Conservation (phyloP, 331 rosid species). For the Arachis monticola region DNA sequence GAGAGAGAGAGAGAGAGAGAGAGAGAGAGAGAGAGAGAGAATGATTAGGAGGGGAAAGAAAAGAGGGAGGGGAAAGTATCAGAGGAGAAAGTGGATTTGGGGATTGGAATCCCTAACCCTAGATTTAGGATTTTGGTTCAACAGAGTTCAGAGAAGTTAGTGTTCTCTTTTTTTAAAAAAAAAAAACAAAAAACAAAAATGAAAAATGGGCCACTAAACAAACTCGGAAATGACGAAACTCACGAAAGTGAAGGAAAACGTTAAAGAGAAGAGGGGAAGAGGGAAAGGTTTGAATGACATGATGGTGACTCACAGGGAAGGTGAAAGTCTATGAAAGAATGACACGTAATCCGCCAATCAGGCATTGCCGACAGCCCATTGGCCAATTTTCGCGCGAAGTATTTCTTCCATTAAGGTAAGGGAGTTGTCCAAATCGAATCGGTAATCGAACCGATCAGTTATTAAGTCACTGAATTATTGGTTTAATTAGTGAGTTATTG, state of each 20-base stretch:
- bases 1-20: too few relatives aligned
- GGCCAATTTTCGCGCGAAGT: too few relatives aligned
- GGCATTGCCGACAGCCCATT: too few relatives aligned
- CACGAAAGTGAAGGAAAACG: neutral
- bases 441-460: too few relatives aligned
- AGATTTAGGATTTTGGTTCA: slow-evolving; percentile 27
- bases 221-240: slow-evolving; percentile 38
- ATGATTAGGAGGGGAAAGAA: neutral
- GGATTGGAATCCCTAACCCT: slow-evolving; percentile 43
- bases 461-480: too few relatives aligned
- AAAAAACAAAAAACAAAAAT: slow-evolving; percentile 10
- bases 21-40: neutral
- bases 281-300: neutral
- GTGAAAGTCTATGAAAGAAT: neutral
- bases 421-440: too few relatives aligned
- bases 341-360: too few relatives aligned
- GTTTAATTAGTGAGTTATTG: too few relatives aligned
- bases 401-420: slow-evolving; percentile 13
- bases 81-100: slow-evolving; percentile 5
- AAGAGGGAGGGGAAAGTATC: slow-evolving; percentile 31
- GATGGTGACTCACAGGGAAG: slow-evolving; percentile 26
- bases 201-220: slow-evolving; percentile 38
- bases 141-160: too few relatives aligned
- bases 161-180: too few relatives aligned
- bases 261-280: neutral